Evolutionary conservation across 495 filamentous ascomycete genomes (phyloP).

Genomic region (Daldinia concentrica): DNA sequence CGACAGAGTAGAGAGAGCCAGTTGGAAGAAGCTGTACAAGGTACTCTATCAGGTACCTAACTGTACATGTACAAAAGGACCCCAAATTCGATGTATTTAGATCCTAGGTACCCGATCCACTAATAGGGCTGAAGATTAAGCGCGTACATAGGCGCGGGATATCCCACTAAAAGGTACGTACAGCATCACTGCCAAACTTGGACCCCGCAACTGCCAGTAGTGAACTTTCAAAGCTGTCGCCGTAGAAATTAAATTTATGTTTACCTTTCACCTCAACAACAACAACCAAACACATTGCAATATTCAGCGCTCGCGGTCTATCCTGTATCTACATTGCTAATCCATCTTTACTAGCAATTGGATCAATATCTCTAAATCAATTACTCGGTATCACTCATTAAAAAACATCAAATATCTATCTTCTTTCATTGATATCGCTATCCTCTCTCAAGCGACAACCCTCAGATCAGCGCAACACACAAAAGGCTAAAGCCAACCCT

Average conservation of each 20-base stretch:
- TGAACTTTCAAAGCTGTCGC: not conserved
- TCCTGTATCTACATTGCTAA: not conserved
- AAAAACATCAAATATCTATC: not conserved
- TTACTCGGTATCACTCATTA: slow-evolving; percentile 5
- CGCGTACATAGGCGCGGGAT: not conserved
- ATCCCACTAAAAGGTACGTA: slow-evolving; percentile 1
- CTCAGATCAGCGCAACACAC: not conserved
- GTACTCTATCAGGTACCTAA: not conserved
- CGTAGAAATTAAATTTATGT: not conserved
- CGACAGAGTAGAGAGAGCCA: too few species aligned
- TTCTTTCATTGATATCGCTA: not conserved
- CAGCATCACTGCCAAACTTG: not conserved
- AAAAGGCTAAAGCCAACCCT: not conserved
- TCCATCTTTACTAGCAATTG: not conserved
- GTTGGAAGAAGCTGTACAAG: too few species aligned
- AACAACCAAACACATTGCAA: not conserved
- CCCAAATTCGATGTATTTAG: not conserved
- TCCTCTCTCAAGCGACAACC: not conserved
- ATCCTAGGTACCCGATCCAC: not conserved
- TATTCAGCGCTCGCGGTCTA: not conserved
- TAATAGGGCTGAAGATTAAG: slow-evolving; percentile 22
- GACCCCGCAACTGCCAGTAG: slow-evolving; percentile 18
- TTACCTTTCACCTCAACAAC: not conserved
- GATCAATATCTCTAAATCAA: not conserved
- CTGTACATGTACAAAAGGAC: too few species aligned